phyloP scores from a whole-genome alignment of 176 grass and related monocot species.

The Musa itinerans region DNA sequence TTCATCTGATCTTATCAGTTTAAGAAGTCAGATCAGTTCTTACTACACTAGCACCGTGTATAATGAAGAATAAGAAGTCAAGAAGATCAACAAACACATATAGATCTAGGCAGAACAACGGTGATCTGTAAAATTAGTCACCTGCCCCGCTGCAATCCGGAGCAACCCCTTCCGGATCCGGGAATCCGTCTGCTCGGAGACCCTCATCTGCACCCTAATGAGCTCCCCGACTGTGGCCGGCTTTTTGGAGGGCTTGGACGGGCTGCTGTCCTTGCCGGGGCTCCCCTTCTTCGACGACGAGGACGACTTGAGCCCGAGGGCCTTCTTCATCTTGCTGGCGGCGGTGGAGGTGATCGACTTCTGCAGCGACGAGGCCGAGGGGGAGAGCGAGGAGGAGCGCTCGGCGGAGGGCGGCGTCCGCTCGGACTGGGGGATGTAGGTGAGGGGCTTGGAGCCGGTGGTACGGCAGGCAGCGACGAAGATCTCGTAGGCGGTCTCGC shows the following conservation, averaged over 20 bases:
- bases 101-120: neutral
- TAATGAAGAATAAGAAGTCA: neutral
- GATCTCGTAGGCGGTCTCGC: conserved; percentile 77
- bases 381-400: conserved; percentile 22
- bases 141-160: conserved; percentile 76
- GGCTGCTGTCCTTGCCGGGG: conserved; percentile 30
- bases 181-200: conserved; percentile 70
- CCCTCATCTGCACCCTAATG: conserved; percentile 76
- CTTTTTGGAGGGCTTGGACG: conserved; percentile 22
- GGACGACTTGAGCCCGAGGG: conserved; percentile 72
- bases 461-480: conserved; percentile 76
- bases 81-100: neutral
- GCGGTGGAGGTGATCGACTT: conserved; percentile 82
- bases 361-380: conserved; percentile 40
- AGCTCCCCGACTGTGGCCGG: conserved; percentile 65
- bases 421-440: conserved; percentile 70
- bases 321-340: conserved; percentile 98
- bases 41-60: neutral
- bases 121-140: conserved; percentile 13
- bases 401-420: conserved; percentile 12
- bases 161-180: conserved; percentile 93
- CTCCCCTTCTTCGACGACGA: conserved; percentile 45
- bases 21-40: neutral
- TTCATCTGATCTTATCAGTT: neutral
- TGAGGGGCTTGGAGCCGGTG: conserved; percentile 66